A percentile compares a stretch with the other conserved stretches of the same genome.
phyloP scores from a whole-genome alignment of 306 rosid genomes.

The Quercus cerris region DNA sequence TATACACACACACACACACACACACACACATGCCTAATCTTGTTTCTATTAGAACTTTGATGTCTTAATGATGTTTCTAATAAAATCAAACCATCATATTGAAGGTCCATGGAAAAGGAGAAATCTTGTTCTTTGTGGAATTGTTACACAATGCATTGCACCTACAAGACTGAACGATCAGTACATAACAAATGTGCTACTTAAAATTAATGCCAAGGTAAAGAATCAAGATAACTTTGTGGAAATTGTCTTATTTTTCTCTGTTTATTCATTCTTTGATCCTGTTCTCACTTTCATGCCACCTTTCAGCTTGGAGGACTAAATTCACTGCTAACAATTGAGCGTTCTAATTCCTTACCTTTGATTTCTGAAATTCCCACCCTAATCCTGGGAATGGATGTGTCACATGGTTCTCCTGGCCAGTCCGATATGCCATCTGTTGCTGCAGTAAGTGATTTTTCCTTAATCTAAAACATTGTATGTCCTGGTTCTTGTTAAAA shows the following conservation, averaged over 20 bases:
- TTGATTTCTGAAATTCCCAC: slow-evolving; percentile 33
- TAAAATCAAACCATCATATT: background rate
- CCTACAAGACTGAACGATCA: slow-evolving; percentile 38
- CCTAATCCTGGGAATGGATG: slow-evolving; percentile 51
- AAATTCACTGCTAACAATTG: slow-evolving; percentile 29
- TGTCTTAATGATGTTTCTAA: background rate
- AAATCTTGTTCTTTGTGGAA: slow-evolving; percentile 28
- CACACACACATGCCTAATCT: background rate
- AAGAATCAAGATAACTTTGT: background rate
- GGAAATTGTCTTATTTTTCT: background rate
- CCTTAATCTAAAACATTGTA: background rate
- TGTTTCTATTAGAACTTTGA: background rate
- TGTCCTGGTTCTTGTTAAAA: too few relatives aligned
- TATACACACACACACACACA: too few relatives aligned
- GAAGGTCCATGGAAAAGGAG: slow-evolving; percentile 53
- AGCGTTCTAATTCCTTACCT: slow-evolving; percentile 22
- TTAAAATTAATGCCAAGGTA: slow-evolving; percentile 58
- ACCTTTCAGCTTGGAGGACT: slow-evolving; percentile 42
- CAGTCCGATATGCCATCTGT: slow-evolving; percentile 38
- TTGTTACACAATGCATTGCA: slow-evolving; percentile 46
- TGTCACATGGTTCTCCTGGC: slow-evolving; percentile 53
- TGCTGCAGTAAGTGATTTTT: slow-evolving; percentile 41
- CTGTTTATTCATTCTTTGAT: background rate
- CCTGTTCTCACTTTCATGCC: background rate
- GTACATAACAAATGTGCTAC: slow-evolving; percentile 41